These are phyloP conservation scores for Boletus tylopilopsis DNA, from an alignment of 768 basidiomycete genomes.

Conservation along the genomic window DNA sequence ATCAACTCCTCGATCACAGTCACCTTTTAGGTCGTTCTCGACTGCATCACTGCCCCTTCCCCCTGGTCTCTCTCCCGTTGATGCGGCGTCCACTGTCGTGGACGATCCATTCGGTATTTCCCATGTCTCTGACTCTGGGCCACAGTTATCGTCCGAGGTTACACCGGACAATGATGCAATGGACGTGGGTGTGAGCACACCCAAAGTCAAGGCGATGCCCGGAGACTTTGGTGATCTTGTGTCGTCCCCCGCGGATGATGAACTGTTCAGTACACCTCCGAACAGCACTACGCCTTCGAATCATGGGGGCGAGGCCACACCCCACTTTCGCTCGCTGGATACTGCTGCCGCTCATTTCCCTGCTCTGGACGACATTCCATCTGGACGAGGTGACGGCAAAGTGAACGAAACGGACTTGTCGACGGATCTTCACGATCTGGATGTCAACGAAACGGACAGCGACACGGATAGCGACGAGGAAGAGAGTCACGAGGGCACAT, in stretches of 20 bases:
- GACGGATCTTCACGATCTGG: conserved; percentile 54
- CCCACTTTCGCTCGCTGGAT: conserved; percentile 26
- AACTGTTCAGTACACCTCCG: conserved; percentile 61
- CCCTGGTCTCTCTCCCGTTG: conserved; percentile 20
- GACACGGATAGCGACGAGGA: conserved; percentile 47
- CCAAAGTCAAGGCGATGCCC: conserved; percentile 10
- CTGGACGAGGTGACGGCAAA: conserved; percentile 20
- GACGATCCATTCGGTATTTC: conserved; percentile 56
- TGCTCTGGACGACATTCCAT: conserved; percentile 31
- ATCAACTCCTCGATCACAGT: conserved; percentile 46
- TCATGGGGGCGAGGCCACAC: conserved; percentile 7
- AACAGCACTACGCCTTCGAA: conserved; percentile 34
- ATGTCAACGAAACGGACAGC: conserved; percentile 52
- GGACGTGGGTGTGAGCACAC: conserved; percentile 20
- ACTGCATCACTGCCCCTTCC: conserved; percentile 36
- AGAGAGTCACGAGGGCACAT: conserved; percentile 31
- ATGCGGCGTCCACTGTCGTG: conserved; percentile 5
- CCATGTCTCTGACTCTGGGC: conserved; percentile 18
- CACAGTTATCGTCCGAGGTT: conserved; percentile 9
- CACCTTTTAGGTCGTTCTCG: conserved; percentile 56
- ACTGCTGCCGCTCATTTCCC: conserved; percentile 33
- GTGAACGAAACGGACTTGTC: conserved; percentile 51
- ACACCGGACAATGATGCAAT: conserved; percentile 19
- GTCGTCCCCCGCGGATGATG: conserved; percentile 39
- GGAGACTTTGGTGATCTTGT: conserved; percentile 21